phyloP scores from a whole-genome alignment of 768 basidiomycete species.

The Rhodotorula diobovata region DNA sequence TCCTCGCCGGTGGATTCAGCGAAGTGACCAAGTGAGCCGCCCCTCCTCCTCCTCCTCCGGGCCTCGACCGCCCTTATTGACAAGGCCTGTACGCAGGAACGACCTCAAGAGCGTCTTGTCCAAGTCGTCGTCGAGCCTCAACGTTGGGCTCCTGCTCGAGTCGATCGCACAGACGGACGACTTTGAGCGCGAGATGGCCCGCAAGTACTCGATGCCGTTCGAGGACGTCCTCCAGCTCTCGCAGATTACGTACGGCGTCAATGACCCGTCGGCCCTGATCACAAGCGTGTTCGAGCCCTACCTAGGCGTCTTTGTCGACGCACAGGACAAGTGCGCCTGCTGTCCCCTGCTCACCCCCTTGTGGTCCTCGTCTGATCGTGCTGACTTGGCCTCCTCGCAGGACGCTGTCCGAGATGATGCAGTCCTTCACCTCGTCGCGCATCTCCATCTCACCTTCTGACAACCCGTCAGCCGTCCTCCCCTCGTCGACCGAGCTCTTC shows the following conservation, averaged over 20 bases:
- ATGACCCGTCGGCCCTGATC: conserved; percentile 54
- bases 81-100: conserved; percentile 54
- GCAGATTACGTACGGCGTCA: conserved; percentile 31
- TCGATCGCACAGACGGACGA: conserved; percentile 79
- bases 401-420: conserved; percentile 83
- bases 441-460: conserved; percentile 35
- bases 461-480: conserved; percentile 60
- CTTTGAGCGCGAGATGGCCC: conserved; percentile 74
- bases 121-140: conserved; percentile 67
- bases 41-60: not conserved
- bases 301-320: conserved; percentile 88
- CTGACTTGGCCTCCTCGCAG: conserved; percentile 49
- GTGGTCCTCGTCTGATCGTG: no score
- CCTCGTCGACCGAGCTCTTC: conserved; percentile 92
- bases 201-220: conserved; percentile 70
- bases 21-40: conserved; percentile 65
- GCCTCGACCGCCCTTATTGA: not conserved
- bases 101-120: conserved; percentile 76
- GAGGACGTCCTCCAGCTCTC: conserved; percentile 40
- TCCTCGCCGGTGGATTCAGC: conserved; percentile 69
- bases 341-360: not conserved
- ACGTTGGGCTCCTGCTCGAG: conserved; percentile 75
- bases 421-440: conserved; percentile 59
- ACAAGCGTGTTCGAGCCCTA: conserved; percentile 88
- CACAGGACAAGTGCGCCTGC: conserved; percentile 76